Base-by-base conservation (phyloP, 345 rosid genomes). In the Rhizophora mangle region DNA sequence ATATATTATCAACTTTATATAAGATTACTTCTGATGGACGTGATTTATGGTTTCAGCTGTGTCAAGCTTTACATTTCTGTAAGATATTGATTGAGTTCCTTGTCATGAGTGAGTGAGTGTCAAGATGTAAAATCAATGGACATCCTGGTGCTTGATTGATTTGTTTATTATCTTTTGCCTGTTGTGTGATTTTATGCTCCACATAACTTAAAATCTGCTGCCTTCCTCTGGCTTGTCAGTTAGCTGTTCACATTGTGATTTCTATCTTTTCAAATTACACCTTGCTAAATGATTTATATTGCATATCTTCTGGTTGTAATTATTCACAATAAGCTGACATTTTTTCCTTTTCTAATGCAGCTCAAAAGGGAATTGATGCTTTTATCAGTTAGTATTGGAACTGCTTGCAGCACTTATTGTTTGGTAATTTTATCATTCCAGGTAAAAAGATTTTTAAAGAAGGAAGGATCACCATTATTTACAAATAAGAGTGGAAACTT, bases 321-420 rank as follows among this genome's bases (percentile, higher is more conserved):
- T 47, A 13, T 54, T 32, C 22, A 15, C 5, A 75, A 64, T 15
- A 62, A 72, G 47, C 43, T 82, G 68, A 59, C 67, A 65, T 39
- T 58, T 31, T 52, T 63, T 63, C 53, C 59, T 73, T 76, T 53
- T 2, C 36, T 72, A 47, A 62, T 82, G 80, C 79, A 94, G 98
- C 72, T 87, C 73, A 91, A 94, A 75, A 84, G 88, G 73, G 98
- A 94, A 59, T 77, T 94, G 73, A 79, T 81, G 83, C 76, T 89
- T 63, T 68, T 94, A 74, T 94, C 98, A 6, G 77, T 89, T 77
- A 83, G 86, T 36, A 88, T 94, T 64, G 98, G 97, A 81, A 73
- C 85, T 19, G 91, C 87, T 3, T 88, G 98, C 69, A 79, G 86
- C 18, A 97, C 91, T 19, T 94, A 89, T 68, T 89, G 98, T 82